phyloP scores from a whole-genome alignment of 164 flowering plant genomes.

The Santalum album region DNA sequence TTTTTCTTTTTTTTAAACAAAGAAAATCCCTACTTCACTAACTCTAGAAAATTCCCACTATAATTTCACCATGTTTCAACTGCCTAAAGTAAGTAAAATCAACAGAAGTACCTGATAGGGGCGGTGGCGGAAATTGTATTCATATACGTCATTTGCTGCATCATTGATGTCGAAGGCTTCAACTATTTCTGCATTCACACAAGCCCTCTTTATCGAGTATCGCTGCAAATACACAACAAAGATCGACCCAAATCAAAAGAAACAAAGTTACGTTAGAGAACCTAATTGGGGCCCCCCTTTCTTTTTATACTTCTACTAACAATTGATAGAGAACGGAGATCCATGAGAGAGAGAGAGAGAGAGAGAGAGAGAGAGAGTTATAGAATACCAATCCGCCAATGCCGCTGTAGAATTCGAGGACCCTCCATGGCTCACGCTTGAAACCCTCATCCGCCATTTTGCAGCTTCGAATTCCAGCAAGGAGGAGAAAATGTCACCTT shows the following conservation, averaged over 20 bases:
- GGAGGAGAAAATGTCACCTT: no score
- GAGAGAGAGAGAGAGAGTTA: conserved; percentile 6
- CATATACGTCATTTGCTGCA: conserved; percentile 75
- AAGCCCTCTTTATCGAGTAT: conserved; percentile 57
- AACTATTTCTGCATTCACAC: conserved; percentile 51
- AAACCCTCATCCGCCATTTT: conserved; percentile 8
- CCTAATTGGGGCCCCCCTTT: no score
- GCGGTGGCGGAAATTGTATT: conserved; percentile 76
- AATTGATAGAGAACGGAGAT: no score
- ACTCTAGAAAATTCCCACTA: background rate
- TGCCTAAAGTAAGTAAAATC: no score
- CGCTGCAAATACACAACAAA: conserved; percentile 29
- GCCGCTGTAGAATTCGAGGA: conserved; percentile 93
- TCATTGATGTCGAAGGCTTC: conserved; percentile 91
- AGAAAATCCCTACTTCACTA: background rate
- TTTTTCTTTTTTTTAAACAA: no score
- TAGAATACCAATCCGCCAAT: conserved; percentile 83
- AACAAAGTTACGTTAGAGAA: no score
- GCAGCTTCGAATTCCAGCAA: no score
- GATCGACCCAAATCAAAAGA: background rate
- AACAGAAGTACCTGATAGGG: conserved; percentile 53
- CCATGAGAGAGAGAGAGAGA: background rate
- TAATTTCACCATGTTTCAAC: no score
- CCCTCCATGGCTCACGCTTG: conserved; percentile 38
- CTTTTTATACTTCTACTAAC: no score